Evolutionary conservation across 768 basidiomycete species (phyloP).

Genomic region (Lentinula boryana): DNA sequence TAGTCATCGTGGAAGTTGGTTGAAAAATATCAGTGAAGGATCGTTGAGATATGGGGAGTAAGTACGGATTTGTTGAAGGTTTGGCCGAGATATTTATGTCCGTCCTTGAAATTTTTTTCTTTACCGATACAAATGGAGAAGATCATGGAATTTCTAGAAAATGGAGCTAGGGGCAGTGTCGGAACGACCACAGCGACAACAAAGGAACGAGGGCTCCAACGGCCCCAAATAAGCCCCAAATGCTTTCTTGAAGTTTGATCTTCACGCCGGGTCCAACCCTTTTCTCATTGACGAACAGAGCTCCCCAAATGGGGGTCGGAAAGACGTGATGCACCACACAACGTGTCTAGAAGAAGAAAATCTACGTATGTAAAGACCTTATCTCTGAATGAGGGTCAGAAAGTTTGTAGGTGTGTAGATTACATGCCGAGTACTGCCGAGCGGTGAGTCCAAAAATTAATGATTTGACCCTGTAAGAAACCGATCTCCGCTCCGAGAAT

Average conservation of each 20-base stretch:
- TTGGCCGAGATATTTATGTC: not conserved
- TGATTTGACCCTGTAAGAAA: not conserved
- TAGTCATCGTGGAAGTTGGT: not conserved
- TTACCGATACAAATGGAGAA: not conserved
- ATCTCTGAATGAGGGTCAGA: not conserved
- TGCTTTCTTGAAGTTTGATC: not conserved
- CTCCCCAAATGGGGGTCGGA: not conserved
- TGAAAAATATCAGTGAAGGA: not conserved
- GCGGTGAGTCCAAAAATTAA: not conserved
- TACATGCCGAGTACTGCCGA: not conserved
- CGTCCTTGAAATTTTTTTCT: not conserved
- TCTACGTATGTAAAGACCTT: not conserved
- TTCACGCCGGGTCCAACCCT: not conserved
- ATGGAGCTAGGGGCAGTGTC: not conserved
- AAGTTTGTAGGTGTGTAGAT: not conserved
- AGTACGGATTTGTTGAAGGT: not conserved
- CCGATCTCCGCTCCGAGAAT: not conserved
- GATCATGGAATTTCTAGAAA: not conserved
- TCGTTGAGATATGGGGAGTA: not conserved
- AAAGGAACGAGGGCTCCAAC: not conserved
- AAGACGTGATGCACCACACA: not conserved
- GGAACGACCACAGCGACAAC: not conserved
- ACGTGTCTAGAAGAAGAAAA: not conserved
- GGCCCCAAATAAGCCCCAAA: not conserved
- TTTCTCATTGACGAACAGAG: not conserved